Evolutionary conservation across 768 basidiomycete genomes (phyloP).

Genomic region (Rhodotorula sphaerocarpa): DNA sequence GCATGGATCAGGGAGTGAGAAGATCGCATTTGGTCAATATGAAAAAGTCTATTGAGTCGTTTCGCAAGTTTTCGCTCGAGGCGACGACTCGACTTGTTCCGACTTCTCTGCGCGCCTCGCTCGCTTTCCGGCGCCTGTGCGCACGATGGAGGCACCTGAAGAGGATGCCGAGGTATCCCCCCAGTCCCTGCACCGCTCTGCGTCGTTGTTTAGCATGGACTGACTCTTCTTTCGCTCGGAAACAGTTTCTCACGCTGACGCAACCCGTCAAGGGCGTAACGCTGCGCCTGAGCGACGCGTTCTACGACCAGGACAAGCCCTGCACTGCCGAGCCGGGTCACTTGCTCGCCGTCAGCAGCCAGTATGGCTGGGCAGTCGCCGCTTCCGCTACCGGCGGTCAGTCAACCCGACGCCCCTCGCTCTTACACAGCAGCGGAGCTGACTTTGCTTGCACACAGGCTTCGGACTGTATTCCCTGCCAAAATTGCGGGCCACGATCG

Average conservation of each 20-base stretch:
- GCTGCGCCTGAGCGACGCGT: background rate
- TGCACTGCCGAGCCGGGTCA: conserved; percentile 11
- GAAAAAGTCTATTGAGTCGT: too few species aligned
- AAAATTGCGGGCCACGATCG: conserved; percentile 9
- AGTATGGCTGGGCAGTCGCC: conserved; percentile 23
- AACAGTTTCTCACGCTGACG: conserved; percentile 28
- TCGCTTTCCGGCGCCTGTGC: too few species aligned
- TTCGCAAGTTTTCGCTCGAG: too few species aligned
- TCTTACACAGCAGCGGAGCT: too few species aligned
- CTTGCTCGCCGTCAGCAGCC: conserved; percentile 26
- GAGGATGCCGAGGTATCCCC: conserved; percentile 16
- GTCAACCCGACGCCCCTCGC: too few species aligned
- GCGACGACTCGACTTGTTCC: too few species aligned
- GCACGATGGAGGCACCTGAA: conserved; percentile 27
- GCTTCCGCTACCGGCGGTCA: background rate
- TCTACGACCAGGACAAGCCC: background rate
- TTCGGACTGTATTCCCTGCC: conserved; percentile 38
- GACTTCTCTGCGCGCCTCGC: too few species aligned
- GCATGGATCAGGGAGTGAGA: too few species aligned
- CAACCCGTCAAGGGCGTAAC: conserved; percentile 25
- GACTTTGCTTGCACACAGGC: conserved; percentile 25
- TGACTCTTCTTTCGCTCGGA: background rate
- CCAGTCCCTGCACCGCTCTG: background rate
- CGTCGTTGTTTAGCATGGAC: background rate
- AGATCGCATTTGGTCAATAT: too few species aligned